Conservation (phyloP, 805 yeast genomes). For the Pichia manshurica region DNA sequence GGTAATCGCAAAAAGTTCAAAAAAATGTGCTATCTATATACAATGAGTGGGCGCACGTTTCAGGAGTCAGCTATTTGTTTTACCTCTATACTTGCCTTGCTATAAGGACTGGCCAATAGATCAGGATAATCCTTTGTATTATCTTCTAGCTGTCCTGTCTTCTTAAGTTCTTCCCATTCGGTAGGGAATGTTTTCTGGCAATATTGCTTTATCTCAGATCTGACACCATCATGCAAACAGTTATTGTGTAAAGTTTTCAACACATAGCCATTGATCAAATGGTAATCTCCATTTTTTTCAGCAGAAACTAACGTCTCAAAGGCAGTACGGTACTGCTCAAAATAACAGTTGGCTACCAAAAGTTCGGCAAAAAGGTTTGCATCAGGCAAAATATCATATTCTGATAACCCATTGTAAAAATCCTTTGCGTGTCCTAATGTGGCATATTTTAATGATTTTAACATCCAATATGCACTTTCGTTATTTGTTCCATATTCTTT, state of each 20-base stretch:
- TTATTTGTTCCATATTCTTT: conserved; percentile 48
- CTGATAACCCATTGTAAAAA: conserved; percentile 56
- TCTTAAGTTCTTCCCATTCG: conserved; percentile 35
- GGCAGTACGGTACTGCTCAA: conserved; percentile 55
- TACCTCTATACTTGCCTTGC: conserved; percentile 13
- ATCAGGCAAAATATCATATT: conserved; percentile 48
- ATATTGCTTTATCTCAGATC: conserved; percentile 34
- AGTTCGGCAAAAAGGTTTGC: conserved; percentile 51
- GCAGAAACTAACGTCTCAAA: conserved; percentile 42
- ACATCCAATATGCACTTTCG: conserved; percentile 61
- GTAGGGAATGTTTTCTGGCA: conserved; percentile 31
- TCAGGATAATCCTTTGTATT: conserved; percentile 31
- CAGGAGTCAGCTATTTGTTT: conserved; percentile 10
- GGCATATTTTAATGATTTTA: conserved; percentile 52
- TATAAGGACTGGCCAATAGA: conserved; percentile 23
- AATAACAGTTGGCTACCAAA: conserved; percentile 64
- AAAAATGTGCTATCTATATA: background rate
- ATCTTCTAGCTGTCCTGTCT: conserved; percentile 27
- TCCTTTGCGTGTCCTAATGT: conserved; percentile 50
- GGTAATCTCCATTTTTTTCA: conserved; percentile 40
- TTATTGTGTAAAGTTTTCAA: conserved; percentile 44
- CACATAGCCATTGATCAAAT: conserved; percentile 37
- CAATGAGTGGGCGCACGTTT: background rate
- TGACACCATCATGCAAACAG: conserved; percentile 35
- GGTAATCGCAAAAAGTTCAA: background rate